Evolutionary conservation across 2,329 filamentous ascomycete genomes (phyloP).

Genomic region (Ilyonectria destructans): DNA sequence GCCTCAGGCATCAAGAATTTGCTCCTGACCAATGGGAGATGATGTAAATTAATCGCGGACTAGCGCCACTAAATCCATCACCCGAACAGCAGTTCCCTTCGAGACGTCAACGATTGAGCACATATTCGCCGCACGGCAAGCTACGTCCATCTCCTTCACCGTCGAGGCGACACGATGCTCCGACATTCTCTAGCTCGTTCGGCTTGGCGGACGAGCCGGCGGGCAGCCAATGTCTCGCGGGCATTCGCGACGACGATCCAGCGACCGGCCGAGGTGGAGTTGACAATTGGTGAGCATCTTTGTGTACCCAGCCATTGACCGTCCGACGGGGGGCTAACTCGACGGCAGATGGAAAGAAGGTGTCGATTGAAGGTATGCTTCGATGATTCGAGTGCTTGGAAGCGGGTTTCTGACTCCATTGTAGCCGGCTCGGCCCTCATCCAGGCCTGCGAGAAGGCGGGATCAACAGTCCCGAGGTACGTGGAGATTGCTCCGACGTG

Average conservation of each 20-base stretch:
- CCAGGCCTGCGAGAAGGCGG: constrained; percentile 99
- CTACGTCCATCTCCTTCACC: constrained; percentile 59
- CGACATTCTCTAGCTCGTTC: constrained; percentile 79
- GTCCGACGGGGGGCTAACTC: constrained; percentile 51
- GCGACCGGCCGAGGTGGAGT: constrained; percentile 92
- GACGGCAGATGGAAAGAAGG: constrained; percentile 91
- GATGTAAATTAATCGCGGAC: constrained; percentile 63
- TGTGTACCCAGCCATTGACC: constrained; percentile 51
- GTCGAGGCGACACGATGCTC: constrained; percentile 78
- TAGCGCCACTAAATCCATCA: constrained; percentile 59
- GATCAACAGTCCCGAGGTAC: constrained; percentile 88
- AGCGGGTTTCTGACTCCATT: constrained; percentile 56
- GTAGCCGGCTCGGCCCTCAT: constrained; percentile 96
- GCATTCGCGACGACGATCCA: constrained; percentile 86
- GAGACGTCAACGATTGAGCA: constrained; percentile 61
- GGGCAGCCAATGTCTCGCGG: constrained; percentile 76
- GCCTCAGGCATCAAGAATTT: constrained; percentile 58
- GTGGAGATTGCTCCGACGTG: constrained; percentile 46
- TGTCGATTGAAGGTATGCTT: constrained; percentile 91
- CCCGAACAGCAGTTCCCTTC: constrained; percentile 58
- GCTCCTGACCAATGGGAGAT: constrained; percentile 58
- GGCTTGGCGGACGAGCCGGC: constrained; percentile 76
- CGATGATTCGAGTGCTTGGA: constrained; percentile 37
- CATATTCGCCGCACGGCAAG: constrained; percentile 56
- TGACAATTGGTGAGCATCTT: constrained; percentile 84